Conservation (phyloP, 768 basidiomycete genomes). For the Mycena amicta region DNA sequence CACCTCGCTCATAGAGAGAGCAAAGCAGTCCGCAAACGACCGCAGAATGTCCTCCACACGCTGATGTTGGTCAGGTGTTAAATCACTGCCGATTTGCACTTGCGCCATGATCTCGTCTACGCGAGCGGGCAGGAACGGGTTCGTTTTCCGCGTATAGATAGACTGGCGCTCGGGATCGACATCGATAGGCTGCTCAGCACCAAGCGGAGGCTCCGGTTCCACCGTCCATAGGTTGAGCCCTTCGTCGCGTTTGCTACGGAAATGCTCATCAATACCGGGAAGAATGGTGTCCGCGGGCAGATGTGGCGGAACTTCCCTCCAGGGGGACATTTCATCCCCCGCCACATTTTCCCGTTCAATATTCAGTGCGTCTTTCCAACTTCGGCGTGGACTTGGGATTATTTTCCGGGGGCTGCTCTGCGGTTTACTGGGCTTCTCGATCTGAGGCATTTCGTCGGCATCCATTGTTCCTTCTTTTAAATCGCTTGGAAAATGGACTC, state of each 20-base stretch:
- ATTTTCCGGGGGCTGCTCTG: background rate
- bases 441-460: background rate
- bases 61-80: constrained; percentile 4
- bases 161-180: background rate
- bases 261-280: background rate
- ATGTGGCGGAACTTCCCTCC: constrained; percentile 11
- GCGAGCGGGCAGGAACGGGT: constrained; percentile 23
- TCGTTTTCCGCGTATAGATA: constrained; percentile 16
- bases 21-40: constrained; percentile 42
- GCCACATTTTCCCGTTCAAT: constrained; percentile 1
- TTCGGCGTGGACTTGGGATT: background rate
- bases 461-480: background rate
- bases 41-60: constrained; percentile 27
- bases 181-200: constrained; percentile 3
- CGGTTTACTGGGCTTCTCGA: background rate
- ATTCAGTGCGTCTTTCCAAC: background rate
- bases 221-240: background rate
- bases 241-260: background rate
- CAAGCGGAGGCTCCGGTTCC: background rate
- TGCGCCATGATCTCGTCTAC: constrained; percentile 19
- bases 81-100: constrained; percentile 24
- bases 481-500: background rate
- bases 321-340: constrained; percentile 12
- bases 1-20: constrained; percentile 36
- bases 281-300: background rate